A percentile compares a stretch with the other conserved stretches of the same genome.
These are phyloP conservation scores for Porodaedalea pini DNA, from an alignment of 1,284 basidiomycete genomes.

Conservation along the genomic window DNA sequence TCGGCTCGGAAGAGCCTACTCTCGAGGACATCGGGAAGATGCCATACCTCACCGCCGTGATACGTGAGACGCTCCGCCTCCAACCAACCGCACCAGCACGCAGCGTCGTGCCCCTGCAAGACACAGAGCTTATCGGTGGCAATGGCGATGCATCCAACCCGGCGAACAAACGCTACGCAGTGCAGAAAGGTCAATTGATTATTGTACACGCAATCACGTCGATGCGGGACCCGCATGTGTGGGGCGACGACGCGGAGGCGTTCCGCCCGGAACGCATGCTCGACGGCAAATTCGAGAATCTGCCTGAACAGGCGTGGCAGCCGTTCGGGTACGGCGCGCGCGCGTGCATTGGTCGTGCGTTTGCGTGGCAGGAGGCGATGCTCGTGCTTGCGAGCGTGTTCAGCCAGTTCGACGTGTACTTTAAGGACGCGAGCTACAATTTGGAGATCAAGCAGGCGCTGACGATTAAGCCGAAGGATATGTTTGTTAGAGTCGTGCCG, in stretches of 20 bases:
- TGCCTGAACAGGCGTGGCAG: constrained; percentile 47
- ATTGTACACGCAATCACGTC: constrained; percentile 33
- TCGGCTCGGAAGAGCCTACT: constrained; percentile 37
- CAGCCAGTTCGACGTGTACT: constrained; percentile 43
- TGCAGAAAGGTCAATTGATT: constrained; percentile 35
- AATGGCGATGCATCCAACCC: constrained; percentile 14
- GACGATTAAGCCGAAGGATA: constrained; percentile 45
- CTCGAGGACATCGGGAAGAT: constrained; percentile 40
- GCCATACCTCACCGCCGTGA: constrained; percentile 43
- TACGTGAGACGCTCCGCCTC: constrained; percentile 47
- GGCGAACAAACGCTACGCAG: constrained; percentile 34
- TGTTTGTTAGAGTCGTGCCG: constrained; percentile 40
- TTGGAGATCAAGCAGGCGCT: constrained; percentile 44
- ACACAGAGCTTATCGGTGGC: constrained; percentile 38
- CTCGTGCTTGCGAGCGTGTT: constrained; percentile 41
- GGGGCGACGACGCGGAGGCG: constrained; percentile 46
- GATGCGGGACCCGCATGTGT: constrained; percentile 44
- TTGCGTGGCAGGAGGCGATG: constrained; percentile 47
- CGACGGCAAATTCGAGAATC: constrained; percentile 42
- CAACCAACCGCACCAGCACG: constrained; percentile 41
- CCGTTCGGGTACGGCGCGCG: constrained; percentile 43
- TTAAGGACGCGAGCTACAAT: constrained; percentile 42
- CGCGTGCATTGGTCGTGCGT: constrained; percentile 43
- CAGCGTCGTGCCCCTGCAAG: constrained; percentile 34
- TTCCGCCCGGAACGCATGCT: constrained; percentile 49